Evolutionary conservation across 2,329 filamentous ascomycete genomes (phyloP).

Genomic region (Microsporum audouinii): DNA sequence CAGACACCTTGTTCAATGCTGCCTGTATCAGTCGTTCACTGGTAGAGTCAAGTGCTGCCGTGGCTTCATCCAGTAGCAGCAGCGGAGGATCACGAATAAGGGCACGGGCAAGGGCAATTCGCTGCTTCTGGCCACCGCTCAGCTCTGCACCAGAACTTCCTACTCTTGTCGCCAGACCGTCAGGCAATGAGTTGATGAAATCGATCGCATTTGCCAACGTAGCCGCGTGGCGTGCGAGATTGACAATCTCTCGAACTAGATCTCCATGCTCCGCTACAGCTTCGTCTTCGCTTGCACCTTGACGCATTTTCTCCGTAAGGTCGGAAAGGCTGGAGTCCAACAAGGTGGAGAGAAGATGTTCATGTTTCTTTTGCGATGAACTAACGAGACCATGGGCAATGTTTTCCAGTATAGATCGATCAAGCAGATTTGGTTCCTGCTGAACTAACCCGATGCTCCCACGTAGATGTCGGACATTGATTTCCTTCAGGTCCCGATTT

Average conservation of each 20-base stretch:
- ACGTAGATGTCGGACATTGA: conserved; percentile 28
- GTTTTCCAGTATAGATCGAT: conserved; percentile 44
- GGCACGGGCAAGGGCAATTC: conserved; percentile 77
- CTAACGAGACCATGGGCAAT: conserved; percentile 42
- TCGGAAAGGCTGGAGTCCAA: conserved; percentile 20
- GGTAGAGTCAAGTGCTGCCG: conserved; percentile 27
- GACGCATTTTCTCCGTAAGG: conserved; percentile 18
- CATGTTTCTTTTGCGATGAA: conserved; percentile 21
- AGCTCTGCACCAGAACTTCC: conserved; percentile 21
- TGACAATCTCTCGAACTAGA: conserved; percentile 21
- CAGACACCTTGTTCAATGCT: conserved; percentile 22
- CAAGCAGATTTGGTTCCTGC: conserved; percentile 42
- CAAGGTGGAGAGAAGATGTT: conserved; percentile 19
- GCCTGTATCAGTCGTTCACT: conserved; percentile 28
- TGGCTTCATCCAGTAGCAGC: conserved; percentile 39
- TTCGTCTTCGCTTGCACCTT: conserved; percentile 18
- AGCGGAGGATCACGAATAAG: conserved; percentile 76
- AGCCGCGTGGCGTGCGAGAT: conserved; percentile 22
- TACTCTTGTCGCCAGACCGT: conserved; percentile 27
- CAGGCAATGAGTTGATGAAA: conserved; percentile 21
- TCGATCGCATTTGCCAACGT: conserved; percentile 19
- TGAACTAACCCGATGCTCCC: conserved; percentile 35
- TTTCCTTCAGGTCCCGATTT: conserved; percentile 19
- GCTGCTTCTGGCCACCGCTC: conserved; percentile 69
- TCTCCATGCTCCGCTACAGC: conserved; percentile 18